Evolutionary conservation across 305 asterid genomes (phyloP), one percentile per base, ranked within the genome.

Genomic region (Caryopteris hybrid): DNA sequence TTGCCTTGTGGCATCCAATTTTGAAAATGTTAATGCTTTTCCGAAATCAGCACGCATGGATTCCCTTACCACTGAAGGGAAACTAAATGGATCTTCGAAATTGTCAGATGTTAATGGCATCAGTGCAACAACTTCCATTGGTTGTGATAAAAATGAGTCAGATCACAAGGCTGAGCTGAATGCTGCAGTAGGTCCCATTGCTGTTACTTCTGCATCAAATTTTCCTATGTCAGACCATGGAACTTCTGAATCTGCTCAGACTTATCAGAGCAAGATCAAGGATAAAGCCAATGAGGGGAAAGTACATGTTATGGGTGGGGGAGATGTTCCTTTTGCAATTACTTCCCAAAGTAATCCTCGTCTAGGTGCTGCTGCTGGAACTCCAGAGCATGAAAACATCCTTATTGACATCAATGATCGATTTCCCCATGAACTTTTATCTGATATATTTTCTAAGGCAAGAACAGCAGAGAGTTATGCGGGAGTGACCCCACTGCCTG

Each of bases 351-450:
- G 80, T 73, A 76, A 76, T 72, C 76, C 77, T 18, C 72, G 78
- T 54, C 27, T 75, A 38, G 80, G 58, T 63, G 8, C 10, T 36
- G 10, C 7, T 36, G 76, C 70, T 69, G 73, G 66, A 73, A 51
- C 71, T 70, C 73, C 80, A 34, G 89, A 84, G 81, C 88, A 71
- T 6, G 86, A 86, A 63, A 89, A 90, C 84, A 89, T 89, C 66
- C 77, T 84, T 54, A 87, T 91, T 66, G 94, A 91, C 74, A 83
- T 85, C 31, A 84, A 86, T 75, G 98, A 91, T 69, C 94, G 89
- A 59, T 91, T 89, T 76, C 98, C 95, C 45, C 87, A 80, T 55
- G 95, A 89, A 70, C 79, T 91, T 69, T 74, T 89, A 57, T 86
- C 94, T 47, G 96, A 89, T 76, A 83, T 91, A 72, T 91, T 91